Evolutionary conservation across 2,329 filamentous ascomycete species (phyloP), one percentile per base, ranked within the genome.

Genomic region (Lecanicillium sp.): DNA sequence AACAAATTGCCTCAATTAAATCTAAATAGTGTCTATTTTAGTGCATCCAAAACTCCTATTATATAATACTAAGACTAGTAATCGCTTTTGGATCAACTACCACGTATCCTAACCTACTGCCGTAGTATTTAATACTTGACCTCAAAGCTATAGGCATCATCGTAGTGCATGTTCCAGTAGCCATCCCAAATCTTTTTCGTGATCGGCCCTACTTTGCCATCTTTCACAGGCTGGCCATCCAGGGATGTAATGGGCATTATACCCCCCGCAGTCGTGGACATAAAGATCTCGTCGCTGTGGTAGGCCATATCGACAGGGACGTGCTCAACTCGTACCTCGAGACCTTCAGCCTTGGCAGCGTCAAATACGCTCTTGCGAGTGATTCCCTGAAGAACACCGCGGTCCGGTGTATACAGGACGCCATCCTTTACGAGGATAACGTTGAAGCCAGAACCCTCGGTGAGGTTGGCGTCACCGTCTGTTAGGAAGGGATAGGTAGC

Each of bases 191-290:
- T 70, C 36, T 49, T 56, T 50, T 54, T 60, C 1, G 70, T 71
- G 11, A 72, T 50, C 2, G 62, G 56, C 0, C 70, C 68, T 18
- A 71, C 40, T 46, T 62, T 58, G 1, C 67, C 68, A 38, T 54
- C 55, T 3, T 55, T 57, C 0, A 73, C 52, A 0, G 57, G 54
- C 37, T 58, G 45, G 0, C 60, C 67, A 46, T 73, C 70, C 3
- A 73, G 50, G 0, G 38, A 43, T 0, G 65, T 70, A 18, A 73
- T 70, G 1, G 68, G 69, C 68, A 73, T 73, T 14, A 73, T 60
- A 0, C 70, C 70, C 2, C 70, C 70, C 0, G 70, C 69, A 12
- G 70, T 73, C 0, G 69, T 73, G 43, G 60, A 70, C 67, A 71
- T 71, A 20, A 73, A 63, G 4, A 71, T 58, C 52, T 73, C 70